A percentile compares a stretch with the other conserved stretches of the same genome.
Evolutionary conservation across 177 flowering plant genomes (phyloP).

Genomic region (Vitis hybrid): DNA sequence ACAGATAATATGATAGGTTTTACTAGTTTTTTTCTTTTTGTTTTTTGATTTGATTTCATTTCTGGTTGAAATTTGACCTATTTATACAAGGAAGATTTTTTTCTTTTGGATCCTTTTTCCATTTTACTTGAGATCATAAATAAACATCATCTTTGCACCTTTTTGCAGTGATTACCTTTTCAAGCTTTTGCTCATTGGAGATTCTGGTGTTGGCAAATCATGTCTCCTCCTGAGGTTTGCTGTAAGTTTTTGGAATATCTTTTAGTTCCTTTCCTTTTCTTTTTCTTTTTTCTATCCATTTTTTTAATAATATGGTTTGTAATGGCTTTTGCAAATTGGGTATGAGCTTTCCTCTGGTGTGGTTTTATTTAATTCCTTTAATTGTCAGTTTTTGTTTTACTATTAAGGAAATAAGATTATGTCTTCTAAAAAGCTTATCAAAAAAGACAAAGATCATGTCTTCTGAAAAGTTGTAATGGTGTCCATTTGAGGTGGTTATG

Average conservation of each 20-base stretch:
- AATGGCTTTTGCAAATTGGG: too few relatives aligned
- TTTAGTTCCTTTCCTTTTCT: neutral
- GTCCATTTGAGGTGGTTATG: too few relatives aligned
- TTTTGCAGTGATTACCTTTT: slow-evolving; percentile 82
- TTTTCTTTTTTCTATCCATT: neutral
- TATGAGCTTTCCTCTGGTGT: too few relatives aligned
- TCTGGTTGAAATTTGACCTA: neutral
- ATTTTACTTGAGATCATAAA: neutral
- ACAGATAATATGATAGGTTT: too few relatives aligned
- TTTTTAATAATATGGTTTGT: neutral
- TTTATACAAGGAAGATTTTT: neutral
- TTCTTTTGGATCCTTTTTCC: neutral
- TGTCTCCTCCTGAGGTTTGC: slow-evolving; percentile 89
- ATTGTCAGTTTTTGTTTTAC: too few relatives aligned
- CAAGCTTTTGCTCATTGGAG: slow-evolving; percentile 96
- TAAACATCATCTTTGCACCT: neutral
- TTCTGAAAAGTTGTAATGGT: too few relatives aligned
- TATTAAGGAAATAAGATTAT: too few relatives aligned
- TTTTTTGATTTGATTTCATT: neutral
- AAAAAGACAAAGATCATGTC: too few relatives aligned
- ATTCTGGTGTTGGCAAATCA: slow-evolving; percentile 96
- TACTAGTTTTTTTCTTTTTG: neutral
- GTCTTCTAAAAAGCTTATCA: too few relatives aligned
- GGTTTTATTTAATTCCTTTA: too few relatives aligned
- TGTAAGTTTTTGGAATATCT: slow-evolving; percentile 38